Percentiles rank a stretch among this genome's conserved stretches.
These are phyloP conservation scores for Populus hybrid DNA, from an alignment of 441 rosid species.

Conservation along the genomic window DNA sequence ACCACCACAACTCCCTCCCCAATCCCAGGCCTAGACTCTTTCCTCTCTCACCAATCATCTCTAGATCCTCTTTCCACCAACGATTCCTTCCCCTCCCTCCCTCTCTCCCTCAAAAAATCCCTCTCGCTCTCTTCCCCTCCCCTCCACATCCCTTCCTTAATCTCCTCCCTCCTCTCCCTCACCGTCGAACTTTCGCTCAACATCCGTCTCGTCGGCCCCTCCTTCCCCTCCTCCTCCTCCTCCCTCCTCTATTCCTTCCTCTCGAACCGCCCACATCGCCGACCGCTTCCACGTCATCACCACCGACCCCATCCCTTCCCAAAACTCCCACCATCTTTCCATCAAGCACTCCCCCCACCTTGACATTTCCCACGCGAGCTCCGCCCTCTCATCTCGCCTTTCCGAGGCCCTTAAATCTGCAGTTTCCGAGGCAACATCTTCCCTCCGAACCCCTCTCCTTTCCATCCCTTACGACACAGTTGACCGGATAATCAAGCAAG, in stretches of 20 bases:
- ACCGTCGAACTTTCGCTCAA: slow-evolving; percentile 61
- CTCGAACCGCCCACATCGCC: slow-evolving; percentile 43
- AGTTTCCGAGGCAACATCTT: slow-evolving; percentile 40
- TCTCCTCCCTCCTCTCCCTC: slow-evolving; percentile 55
- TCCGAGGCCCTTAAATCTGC: slow-evolving; percentile 41
- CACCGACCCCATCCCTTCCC: slow-evolving; percentile 15
- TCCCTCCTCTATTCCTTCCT: slow-evolving; percentile 46
- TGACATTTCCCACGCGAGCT: slow-evolving; percentile 54
- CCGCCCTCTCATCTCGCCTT: slow-evolving; percentile 57
- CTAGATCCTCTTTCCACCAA: slow-evolving; percentile 28
- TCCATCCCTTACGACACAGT: slow-evolving; percentile 48
- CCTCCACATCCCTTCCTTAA: slow-evolving; percentile 31
- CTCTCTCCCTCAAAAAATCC: slow-evolving; percentile 52
- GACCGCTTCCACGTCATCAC: slow-evolving; percentile 64
- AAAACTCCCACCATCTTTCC: slow-evolving; percentile 49
- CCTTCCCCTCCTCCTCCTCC: slow-evolving; percentile 55
- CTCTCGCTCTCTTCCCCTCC: slow-evolving; percentile 35
- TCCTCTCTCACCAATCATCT: slow-evolving; percentile 59
- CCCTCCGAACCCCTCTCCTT: slow-evolving; percentile 60
- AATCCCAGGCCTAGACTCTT: slow-evolving; percentile 70
- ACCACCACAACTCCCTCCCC: slow-evolving; percentile 15
- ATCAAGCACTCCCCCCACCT: slow-evolving; percentile 67
- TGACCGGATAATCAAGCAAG: slow-evolving; percentile 55
- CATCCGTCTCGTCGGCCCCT: slow-evolving; percentile 69
- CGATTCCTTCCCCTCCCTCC: slow-evolving; percentile 50